A percentile compares a stretch with the other conserved stretches of the same genome.
Conservation (phyloP, 108 stramenopile genomes). For the Poteriospumella lacustris region DNA sequence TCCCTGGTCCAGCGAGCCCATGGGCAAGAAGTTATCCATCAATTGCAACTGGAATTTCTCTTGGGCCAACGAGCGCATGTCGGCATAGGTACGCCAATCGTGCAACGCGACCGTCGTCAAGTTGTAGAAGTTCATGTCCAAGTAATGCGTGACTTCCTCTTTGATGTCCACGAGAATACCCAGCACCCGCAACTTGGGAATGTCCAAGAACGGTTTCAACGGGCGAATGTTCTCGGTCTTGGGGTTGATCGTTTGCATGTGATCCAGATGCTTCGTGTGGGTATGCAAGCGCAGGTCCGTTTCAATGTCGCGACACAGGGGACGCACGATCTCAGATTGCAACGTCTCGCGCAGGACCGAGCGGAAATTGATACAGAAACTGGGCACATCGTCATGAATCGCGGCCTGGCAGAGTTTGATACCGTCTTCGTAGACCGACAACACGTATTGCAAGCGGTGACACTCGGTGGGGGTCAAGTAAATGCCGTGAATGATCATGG, state of each 20-base stretch:
- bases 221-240: slow-evolving; percentile 5
- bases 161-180: slow-evolving; percentile 25
- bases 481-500: not conserved
- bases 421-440: not conserved
- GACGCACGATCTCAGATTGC: not conserved
- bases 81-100: slow-evolving; percentile 62
- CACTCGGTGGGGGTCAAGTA: not conserved
- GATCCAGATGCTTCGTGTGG: slow-evolving; percentile 35
- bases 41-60: slow-evolving; percentile 55
- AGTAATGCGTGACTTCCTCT: slow-evolving; percentile 29
- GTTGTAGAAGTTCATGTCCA: slow-evolving; percentile 59
- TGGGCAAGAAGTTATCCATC: slow-evolving; percentile 55
- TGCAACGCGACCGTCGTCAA: slow-evolving; percentile 59
- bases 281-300: slow-evolving; percentile 32
- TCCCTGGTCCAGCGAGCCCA: slow-evolving; percentile 54
- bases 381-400: not conserved
- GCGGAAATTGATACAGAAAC: not conserved
- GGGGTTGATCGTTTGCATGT: slow-evolving; percentile 16
- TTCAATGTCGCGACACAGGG: slow-evolving; percentile 30
- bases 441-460: not conserved
- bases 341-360: not conserved
- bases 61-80: slow-evolving; percentile 55
- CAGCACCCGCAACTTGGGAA: slow-evolving; percentile 28
- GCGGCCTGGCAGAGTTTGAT: not conserved
- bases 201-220: slow-evolving; percentile 12